phyloP scores from a whole-genome alignment of 1,139 yeast genomes.

The Debaryomyces psychrophilus region DNA sequence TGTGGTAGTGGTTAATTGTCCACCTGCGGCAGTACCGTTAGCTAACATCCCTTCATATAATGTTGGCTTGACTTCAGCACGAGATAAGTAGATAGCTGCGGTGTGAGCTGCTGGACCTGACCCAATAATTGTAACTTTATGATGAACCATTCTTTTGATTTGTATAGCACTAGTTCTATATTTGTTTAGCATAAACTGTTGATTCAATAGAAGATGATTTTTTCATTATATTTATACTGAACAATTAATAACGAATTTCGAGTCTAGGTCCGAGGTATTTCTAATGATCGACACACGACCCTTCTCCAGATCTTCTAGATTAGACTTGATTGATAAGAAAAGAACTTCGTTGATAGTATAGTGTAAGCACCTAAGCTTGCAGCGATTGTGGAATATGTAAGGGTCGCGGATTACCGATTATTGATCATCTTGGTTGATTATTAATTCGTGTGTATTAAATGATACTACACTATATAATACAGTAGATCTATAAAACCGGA shows the following conservation, averaged over 20 bases:
- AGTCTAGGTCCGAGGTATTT: conserved; percentile 12
- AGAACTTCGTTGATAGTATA: too few relatives aligned
- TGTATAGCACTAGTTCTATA: conserved; percentile 1
- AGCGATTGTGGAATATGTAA: background rate
- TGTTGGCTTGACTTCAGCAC: conserved; percentile 95
- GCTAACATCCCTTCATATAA: conserved; percentile 96
- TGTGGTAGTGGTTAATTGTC: conserved; percentile 96
- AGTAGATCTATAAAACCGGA: background rate
- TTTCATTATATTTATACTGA: conserved; percentile 6
- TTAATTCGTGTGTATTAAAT: background rate
- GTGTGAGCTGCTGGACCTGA: conserved; percentile 99
- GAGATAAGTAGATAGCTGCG: conserved; percentile 93
- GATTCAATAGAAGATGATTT: background rate
- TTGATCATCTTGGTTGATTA: background rate
- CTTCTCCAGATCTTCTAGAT: conserved; percentile 2
- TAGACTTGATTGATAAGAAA: conserved; percentile 5
- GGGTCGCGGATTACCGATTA: background rate
- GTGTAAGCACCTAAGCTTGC: too few relatives aligned
- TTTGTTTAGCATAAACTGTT: conserved; percentile 4
- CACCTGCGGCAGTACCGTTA: conserved; percentile 98
- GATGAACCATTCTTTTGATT: conserved; percentile 69
- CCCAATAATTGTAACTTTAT: conserved; percentile 89
- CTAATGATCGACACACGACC: conserved; percentile 10
- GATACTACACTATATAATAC: background rate
- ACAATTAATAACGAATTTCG: conserved; percentile 2